Evolutionary conservation across 768 basidiomycete genomes (phyloP).

Genomic region (Suillus subluteus): DNA sequence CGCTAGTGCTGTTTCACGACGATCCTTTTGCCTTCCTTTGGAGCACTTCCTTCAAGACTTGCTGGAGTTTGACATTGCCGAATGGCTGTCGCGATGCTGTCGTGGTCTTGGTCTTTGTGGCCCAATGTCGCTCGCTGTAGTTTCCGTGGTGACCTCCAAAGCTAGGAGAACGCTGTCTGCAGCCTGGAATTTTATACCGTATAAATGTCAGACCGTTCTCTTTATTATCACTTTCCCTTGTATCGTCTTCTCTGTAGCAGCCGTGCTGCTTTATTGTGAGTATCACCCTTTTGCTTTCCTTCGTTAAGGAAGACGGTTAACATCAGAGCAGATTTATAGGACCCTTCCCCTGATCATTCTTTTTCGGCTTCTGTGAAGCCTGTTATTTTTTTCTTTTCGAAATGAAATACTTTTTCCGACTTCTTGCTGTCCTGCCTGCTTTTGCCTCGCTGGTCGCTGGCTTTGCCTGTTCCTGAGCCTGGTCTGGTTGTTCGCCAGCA

Average conservation of each 20-base stretch:
- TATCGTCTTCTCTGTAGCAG: conserved; percentile 43
- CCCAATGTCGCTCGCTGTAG: not conserved
- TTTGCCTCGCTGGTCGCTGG: conserved; percentile 37
- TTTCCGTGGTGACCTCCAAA: conserved; percentile 14
- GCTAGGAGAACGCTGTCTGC: conserved; percentile 4
- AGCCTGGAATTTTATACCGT: conserved; percentile 2
- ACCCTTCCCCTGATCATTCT: conserved; percentile 38
- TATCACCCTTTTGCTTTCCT: not conserved
- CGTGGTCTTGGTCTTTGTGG: conserved; percentile 4
- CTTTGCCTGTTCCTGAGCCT: conserved; percentile 26
- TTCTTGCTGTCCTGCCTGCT: conserved; percentile 44
- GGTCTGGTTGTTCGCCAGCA: conserved; percentile 23
- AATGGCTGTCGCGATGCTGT: conserved; percentile 14
- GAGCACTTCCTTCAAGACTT: conserved; percentile 2
- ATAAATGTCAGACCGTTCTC: conserved; percentile 15
- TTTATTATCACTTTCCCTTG: conserved; percentile 22
- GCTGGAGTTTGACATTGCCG: conserved; percentile 6
- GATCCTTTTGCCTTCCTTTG: not conserved
- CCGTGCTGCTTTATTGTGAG: conserved; percentile 49
- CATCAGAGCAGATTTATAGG: conserved; percentile 15
- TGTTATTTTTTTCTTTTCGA: conserved; percentile 32
- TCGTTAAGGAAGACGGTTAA: conserved; percentile 1
- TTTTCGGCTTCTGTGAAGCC: conserved; percentile 53
- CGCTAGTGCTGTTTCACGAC: conserved; percentile 1
- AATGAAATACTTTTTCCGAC: conserved; percentile 54